Base-by-base conservation (phyloP, 2,329 filamentous ascomycete species). In the Dactylellina leptospora region DNA sequence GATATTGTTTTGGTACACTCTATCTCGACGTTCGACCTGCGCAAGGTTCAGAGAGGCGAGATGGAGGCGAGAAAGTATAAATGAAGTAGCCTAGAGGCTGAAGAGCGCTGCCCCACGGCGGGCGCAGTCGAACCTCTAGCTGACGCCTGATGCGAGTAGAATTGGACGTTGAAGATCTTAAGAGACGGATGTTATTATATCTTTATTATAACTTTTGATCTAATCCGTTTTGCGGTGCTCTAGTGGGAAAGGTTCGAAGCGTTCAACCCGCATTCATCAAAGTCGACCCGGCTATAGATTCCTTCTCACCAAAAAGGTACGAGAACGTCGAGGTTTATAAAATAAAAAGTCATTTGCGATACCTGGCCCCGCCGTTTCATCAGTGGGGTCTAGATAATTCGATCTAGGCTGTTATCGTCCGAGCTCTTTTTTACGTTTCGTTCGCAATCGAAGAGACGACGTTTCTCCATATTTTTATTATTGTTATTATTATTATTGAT, bases 101-200 rank as follows among this genome's bases (percentile, higher is more conserved):
- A n/a, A 44, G 45, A 23, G 40, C 11, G 18, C 3, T 3, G 3
- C 58, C 36, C 13, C 22, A 40, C 6, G 8, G 8, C n/a, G n/a
- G 60, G 50, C 40, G 22, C 25, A 48, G 18, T 16, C 47, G 20
- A 20, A 25, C 18, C 51, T 40, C 25, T 54, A 48, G 51, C 45
- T 60, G 16, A 25, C 20, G 38, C 20, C 42, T 45, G 18, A 22
- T 44, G n/a, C n/a, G 27, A 22, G 4, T 30, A 60, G 53, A 38
- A 72, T 72, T 71, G 45, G 23, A 18, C 22, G 8, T 9, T 55
- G 68, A 64, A 72, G 68, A 72, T 72, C 68, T 60, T 60, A 60
- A 51, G 11, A 20, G 33, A 11, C 5, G 9, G 3, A 18, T 53
- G 11, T 28, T 56, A 54, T n/a, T n/a, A n/a, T n/a, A n/a, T n/a